Evolutionary conservation across 192 early-diverging fungal genomes (phyloP).

Genomic region (Kickxella alabastrina): DNA sequence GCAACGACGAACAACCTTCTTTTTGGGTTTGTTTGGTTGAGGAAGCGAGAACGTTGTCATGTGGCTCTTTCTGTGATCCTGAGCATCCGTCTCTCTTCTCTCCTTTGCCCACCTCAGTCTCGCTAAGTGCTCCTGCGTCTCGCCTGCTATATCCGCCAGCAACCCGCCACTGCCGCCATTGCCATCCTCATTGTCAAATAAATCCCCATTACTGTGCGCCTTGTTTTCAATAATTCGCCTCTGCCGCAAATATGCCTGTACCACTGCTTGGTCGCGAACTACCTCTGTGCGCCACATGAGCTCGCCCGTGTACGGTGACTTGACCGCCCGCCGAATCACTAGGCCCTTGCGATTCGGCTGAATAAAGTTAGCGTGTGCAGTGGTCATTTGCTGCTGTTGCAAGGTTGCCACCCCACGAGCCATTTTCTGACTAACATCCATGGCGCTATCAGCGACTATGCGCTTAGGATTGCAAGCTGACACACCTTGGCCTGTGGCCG

Average conservation of each 20-base stretch:
- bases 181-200: conserved; percentile 15
- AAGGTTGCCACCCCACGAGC: conserved; percentile 1
- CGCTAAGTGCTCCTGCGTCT: conserved; percentile 61
- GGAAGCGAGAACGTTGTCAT: conserved; percentile 53
- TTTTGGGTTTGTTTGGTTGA: conserved; percentile 58
- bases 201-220: conserved; percentile 8
- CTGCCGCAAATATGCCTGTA: conserved; percentile 88
- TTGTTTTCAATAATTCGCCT: conserved; percentile 71
- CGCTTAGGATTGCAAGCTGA: conserved; percentile 16
- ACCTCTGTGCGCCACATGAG: conserved; percentile 74
- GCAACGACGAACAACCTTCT: conserved; percentile 63
- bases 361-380: conserved; percentile 45
- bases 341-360: conserved; percentile 39
- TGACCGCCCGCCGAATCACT: conserved; percentile 39
- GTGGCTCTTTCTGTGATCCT: conserved; percentile 41
- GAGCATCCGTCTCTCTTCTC: conserved; percentile 36
- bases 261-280: conserved; percentile 75
- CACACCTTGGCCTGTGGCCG: conserved; percentile 6
- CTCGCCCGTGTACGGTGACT: conserved; percentile 58
- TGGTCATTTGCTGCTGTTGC: conserved; percentile 8
- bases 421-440: conserved; percentile 39
- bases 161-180: conserved; percentile 6
- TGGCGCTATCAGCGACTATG: conserved; percentile 26
- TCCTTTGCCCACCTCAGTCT: conserved; percentile 65
- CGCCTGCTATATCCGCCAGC: conserved; percentile 16